These are phyloP conservation scores for Phytophthora tentaculata DNA, from an alignment of 352 stramenopile species.

Conservation along the genomic window DNA sequence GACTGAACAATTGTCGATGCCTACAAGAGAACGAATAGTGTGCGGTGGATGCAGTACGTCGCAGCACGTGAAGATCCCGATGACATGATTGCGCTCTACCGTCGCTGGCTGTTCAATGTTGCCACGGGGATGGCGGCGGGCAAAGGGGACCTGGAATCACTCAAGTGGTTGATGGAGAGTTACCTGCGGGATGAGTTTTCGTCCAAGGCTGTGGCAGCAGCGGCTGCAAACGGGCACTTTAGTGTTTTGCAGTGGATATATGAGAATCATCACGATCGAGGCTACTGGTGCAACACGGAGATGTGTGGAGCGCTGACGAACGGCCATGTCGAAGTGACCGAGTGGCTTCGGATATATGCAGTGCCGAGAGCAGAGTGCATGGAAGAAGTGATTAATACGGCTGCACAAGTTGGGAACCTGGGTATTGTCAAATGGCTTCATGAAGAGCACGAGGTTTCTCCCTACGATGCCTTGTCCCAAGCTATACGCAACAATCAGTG, in stretches of 20 bases:
- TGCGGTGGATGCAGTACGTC: constrained; percentile 22
- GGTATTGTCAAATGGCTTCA: constrained; percentile 29
- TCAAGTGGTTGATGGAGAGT: constrained; percentile 22
- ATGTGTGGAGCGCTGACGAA: constrained; percentile 28
- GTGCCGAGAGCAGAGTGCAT: constrained; percentile 19
- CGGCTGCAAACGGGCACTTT: constrained; percentile 25
- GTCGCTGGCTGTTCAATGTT: constrained; percentile 30
- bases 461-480: constrained; percentile 12
- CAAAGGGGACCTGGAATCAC: constrained; percentile 14
- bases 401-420: constrained; percentile 14
- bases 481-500: constrained; percentile 25
- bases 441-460: constrained; percentile 18
- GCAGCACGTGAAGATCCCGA: constrained; percentile 21
- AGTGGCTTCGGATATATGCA: constrained; percentile 23
- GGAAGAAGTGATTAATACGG: constrained; percentile 28
- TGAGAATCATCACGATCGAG: constrained; percentile 18
- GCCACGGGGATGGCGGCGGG: constrained; percentile 21
- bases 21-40: constrained; percentile 16
- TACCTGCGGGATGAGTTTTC: constrained; percentile 28
- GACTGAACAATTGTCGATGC: constrained; percentile 23
- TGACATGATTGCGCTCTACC: constrained; percentile 24
- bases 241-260: constrained; percentile 30
- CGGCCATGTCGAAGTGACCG: constrained; percentile 12
- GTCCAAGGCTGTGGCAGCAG: constrained; percentile 30
- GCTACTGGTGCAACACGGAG: constrained; percentile 33